Conservation (phyloP, 768 basidiomycete genomes). For the Auricularia heimuer region DNA sequence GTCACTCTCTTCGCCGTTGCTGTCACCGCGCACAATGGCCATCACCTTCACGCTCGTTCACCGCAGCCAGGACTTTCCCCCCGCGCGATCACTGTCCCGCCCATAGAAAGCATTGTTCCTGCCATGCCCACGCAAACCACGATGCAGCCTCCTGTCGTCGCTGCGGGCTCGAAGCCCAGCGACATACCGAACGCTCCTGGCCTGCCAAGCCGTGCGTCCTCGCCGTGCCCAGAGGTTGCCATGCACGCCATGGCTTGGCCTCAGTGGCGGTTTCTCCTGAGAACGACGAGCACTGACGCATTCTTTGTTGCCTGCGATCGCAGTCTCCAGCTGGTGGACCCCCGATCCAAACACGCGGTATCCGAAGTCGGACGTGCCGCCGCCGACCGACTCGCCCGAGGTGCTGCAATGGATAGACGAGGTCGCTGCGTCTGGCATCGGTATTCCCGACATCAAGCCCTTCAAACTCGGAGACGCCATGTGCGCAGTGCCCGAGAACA, state of each 20-base stretch:
- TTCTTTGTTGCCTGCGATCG: background rate
- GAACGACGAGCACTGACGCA: no score
- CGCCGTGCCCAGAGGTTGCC: background rate
- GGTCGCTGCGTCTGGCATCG: conserved; percentile 36
- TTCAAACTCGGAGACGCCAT: conserved; percentile 47
- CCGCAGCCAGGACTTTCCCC: background rate
- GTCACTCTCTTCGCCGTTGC: background rate
- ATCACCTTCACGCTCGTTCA: background rate
- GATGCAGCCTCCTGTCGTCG: background rate
- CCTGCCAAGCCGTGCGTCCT: background rate
- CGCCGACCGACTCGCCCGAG: conserved; percentile 16
- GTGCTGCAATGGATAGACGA: conserved; percentile 17
- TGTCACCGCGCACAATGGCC: background rate
- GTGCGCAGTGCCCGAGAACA: conserved; percentile 43
- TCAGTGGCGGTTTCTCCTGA: background rate
- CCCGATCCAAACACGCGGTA: background rate
- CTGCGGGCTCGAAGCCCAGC: background rate
- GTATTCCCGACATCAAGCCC: conserved; percentile 54
- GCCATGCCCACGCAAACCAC: background rate
- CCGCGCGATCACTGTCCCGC: background rate
- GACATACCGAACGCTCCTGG: background rate
- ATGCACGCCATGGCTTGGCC: background rate
- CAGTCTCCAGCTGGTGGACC: background rate
- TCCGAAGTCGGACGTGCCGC: conserved; percentile 5
- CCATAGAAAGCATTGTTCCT: background rate